Percentiles rank a stretch among this genome's conserved stretches.
phyloP scores from a whole-genome alignment of 345 rosid species.

The Cochlearia excelsa region DNA sequence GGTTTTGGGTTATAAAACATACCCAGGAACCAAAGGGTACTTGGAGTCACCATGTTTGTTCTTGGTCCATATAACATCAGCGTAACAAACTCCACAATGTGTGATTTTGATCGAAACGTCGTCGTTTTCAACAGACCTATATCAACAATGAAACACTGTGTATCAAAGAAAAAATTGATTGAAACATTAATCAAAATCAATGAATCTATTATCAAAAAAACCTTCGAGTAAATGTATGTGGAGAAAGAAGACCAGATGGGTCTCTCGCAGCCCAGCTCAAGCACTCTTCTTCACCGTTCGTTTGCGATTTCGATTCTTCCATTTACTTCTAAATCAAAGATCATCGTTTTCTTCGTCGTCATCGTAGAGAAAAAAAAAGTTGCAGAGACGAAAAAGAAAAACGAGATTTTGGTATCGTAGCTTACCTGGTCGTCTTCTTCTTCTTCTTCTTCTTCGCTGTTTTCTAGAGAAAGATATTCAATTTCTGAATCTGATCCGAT shows the following conservation, averaged over 20 bases:
- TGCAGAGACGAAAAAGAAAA: neutral
- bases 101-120: constrained; percentile 77
- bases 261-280: constrained; percentile 72
- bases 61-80: constrained; percentile 73
- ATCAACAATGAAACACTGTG: neutral
- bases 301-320: constrained; percentile 15
- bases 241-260: constrained; percentile 64
- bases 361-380: neutral
- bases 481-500: too few species aligned
- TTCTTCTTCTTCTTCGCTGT: too few species aligned
- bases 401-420: neutral
- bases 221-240: constrained; percentile 67
- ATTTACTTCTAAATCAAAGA: constrained; percentile 1
- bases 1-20: constrained; percentile 1
- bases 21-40: constrained; percentile 96
- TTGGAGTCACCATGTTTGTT: constrained; percentile 57
- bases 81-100: constrained; percentile 90
- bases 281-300: constrained; percentile 46
- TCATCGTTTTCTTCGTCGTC: neutral
- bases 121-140: constrained; percentile 56
- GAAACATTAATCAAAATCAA: neutral
- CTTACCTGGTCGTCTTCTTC: neutral
- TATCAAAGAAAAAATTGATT: neutral
- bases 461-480: too few species aligned
- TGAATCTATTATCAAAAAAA: neutral